Conservation (phyloP, 2,329 filamentous ascomycete genomes). For the Colletotrichum sp. region DNA sequence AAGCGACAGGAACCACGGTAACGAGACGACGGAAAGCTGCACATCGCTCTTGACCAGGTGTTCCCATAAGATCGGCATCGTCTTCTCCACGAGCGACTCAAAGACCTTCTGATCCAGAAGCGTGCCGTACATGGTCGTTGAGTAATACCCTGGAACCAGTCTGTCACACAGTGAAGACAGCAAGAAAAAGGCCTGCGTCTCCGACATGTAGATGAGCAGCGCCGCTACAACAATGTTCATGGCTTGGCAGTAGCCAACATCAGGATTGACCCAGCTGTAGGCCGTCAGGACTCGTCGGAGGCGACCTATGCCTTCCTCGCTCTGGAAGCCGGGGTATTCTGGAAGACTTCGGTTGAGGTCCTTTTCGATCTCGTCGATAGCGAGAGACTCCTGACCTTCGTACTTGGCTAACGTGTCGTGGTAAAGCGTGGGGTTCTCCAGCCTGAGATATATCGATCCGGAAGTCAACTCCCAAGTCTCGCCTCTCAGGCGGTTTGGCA, state of each 20-base stretch:
- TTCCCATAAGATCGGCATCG: conserved; percentile 98
- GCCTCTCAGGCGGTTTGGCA: conserved; percentile 90
- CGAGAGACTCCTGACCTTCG: conserved; percentile 85
- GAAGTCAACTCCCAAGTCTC: conserved; percentile 97
- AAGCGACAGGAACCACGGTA: conserved; percentile 96
- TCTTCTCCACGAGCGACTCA: conserved; percentile 96
- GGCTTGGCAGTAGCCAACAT: conserved; percentile 97
- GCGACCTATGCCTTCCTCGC: conserved; percentile 90
- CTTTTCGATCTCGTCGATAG: conserved; percentile 99
- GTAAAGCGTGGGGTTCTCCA: conserved; percentile 86
- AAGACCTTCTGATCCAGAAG: conserved; percentile 97
- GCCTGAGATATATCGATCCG: conserved; percentile 84
- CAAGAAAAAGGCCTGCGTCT: conserved; percentile 93
- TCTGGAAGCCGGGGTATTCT: conserved; percentile 97
- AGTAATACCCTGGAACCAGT: conserved; percentile 95
- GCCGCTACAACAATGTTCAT: conserved; percentile 99
- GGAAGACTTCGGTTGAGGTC: conserved; percentile 95
- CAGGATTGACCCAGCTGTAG: conserved; percentile 95
- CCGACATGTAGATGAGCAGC: conserved; percentile 98
- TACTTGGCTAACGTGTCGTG: conserved; percentile 84
- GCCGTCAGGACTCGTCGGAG: conserved; percentile 91
- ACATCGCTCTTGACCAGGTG: conserved; percentile 97
- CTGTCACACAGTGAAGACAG: conserved; percentile 92
- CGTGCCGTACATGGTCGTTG: conserved; percentile 98
- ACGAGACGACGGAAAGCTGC: conserved; percentile 93